Conservation (phyloP, 2,329 filamentous ascomycete genomes). For the Cladosporium sphaerospermum region DNA sequence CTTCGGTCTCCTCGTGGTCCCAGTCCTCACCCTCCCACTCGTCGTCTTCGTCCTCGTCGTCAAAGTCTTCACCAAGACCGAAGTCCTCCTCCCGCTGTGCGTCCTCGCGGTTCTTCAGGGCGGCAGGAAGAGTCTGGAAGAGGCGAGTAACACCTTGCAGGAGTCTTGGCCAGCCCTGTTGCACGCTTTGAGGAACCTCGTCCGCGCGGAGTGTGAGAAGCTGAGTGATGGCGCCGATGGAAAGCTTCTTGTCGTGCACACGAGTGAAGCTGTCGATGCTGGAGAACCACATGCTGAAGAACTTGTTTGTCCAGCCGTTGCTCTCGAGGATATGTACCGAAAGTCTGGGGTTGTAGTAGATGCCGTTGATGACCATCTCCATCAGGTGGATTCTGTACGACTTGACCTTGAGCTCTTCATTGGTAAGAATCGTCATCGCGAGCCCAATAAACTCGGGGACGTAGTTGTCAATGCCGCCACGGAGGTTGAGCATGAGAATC, state of each 20-base stretch:
- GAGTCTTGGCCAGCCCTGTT: conserved; percentile 89
- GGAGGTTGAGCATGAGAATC: conserved; percentile 92
- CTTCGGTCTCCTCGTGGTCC: conserved; percentile 58
- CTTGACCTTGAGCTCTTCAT: conserved; percentile 76
- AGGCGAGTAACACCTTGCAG: conserved; percentile 82
- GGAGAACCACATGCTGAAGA: conserved; percentile 97
- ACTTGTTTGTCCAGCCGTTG: conserved; percentile 95
- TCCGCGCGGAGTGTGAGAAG: conserved; percentile 73
- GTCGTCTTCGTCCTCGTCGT: conserved; percentile 66
- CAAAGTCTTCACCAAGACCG: conserved; percentile 66
- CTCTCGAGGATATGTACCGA: conserved; percentile 81
- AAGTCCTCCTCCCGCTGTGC: conserved; percentile 81
- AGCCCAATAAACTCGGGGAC: conserved; percentile 83
- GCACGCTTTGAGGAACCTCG: conserved; percentile 85
- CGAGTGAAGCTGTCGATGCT: conserved; percentile 89
- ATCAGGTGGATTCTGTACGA: conserved; percentile 93
- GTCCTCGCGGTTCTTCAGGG: conserved; percentile 86
- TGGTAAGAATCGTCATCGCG: conserved; percentile 74
- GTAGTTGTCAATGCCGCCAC: conserved; percentile 80
- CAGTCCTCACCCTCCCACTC: conserved; percentile 74
- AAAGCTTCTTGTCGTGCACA: conserved; percentile 98
- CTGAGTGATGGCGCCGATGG: conserved; percentile 85
- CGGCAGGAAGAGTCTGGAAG: conserved; percentile 84
- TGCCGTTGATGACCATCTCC: conserved; percentile 97
- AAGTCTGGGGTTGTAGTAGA: conserved; percentile 91